A percentile compares a stretch with the other conserved stretches of the same genome.
Evolutionary conservation across 345 rosid species (phyloP).

Genomic region (Psidium friedrichsthalianum): DNA sequence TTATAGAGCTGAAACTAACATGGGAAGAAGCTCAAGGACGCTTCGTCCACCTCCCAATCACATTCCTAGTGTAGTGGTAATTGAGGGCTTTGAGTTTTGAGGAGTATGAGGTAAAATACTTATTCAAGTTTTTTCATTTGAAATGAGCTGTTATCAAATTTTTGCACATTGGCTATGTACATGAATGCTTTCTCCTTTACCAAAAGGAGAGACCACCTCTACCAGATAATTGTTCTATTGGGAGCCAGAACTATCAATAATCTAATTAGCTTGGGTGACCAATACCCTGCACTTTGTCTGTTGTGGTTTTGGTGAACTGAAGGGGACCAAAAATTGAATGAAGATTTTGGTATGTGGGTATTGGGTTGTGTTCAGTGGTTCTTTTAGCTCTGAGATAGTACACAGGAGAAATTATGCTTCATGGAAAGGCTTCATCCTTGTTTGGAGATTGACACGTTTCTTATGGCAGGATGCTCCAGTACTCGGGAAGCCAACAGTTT

Average conservation of each 20-base stretch:
- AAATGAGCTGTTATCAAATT: neutral
- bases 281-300: neutral
- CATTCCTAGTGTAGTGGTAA: constrained; percentile 49
- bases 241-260: neutral
- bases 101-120: constrained; percentile 66
- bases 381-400: neutral
- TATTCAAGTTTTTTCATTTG: neutral
- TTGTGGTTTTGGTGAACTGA: neutral
- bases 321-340: neutral
- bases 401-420: neutral
- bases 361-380: neutral
- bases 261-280: neutral
- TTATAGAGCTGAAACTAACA: constrained; percentile 65
- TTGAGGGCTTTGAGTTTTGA: constrained; percentile 90
- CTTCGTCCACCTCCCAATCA: constrained; percentile 73
- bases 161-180: neutral
- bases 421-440: neutral
- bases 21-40: constrained; percentile 93
- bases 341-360: neutral
- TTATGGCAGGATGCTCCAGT: constrained; percentile 75
- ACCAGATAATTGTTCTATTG: neutral
- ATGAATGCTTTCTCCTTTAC: neutral
- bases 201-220: neutral
- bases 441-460: neutral
- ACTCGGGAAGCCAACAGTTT: constrained; percentile 70